A percentile compares a stretch with the other conserved stretches of the same genome.
phyloP scores from a whole-genome alignment of 2,329 filamentous ascomycete species.

The Aspergillus ochraceoroseus region DNA sequence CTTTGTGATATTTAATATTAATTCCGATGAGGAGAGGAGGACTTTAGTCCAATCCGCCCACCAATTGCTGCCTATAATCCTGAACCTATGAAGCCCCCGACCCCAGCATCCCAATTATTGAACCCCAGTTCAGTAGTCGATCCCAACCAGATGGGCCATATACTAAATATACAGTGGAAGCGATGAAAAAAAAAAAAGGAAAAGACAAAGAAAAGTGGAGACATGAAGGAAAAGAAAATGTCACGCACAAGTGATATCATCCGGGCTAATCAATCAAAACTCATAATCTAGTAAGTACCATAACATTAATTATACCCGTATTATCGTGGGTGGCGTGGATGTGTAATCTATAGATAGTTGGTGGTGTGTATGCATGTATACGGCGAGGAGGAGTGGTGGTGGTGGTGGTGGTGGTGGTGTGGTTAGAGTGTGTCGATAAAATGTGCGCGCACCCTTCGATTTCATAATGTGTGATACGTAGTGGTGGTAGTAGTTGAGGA shows the following conservation, averaged over 20 bases:
- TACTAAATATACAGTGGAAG: conserved; percentile 7
- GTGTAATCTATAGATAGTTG: conserved; percentile 16
- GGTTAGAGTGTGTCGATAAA: background rate
- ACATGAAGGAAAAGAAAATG: background rate
- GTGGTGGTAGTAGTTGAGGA: conserved; percentile 1
- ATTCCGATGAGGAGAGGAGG: background rate
- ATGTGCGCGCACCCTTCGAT: background rate
- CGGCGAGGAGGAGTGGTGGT: too few relatives aligned
- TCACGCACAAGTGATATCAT: conserved; percentile 15
- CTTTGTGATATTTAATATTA: background rate
- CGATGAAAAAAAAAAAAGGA: background rate
- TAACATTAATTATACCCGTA: conserved; percentile 13
- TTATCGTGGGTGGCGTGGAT: conserved; percentile 8
- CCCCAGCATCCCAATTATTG: background rate
- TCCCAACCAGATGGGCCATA: background rate
- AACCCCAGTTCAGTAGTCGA: background rate
- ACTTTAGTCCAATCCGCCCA: background rate
- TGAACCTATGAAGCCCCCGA: too few relatives aligned
- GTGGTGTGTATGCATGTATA: conserved; percentile 2
- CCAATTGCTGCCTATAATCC: too few relatives aligned
- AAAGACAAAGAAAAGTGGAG: conserved; percentile 5
- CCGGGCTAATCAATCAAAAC: conserved; percentile 13
- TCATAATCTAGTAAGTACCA: conserved; percentile 21
- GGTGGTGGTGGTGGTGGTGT: conserved; percentile 1
- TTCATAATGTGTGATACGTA: background rate